A percentile compares a stretch with the other conserved stretches of the same genome.
Evolutionary conservation across 2,329 filamentous ascomycete genomes (phyloP).

Genomic region (Fulvia fulva): DNA sequence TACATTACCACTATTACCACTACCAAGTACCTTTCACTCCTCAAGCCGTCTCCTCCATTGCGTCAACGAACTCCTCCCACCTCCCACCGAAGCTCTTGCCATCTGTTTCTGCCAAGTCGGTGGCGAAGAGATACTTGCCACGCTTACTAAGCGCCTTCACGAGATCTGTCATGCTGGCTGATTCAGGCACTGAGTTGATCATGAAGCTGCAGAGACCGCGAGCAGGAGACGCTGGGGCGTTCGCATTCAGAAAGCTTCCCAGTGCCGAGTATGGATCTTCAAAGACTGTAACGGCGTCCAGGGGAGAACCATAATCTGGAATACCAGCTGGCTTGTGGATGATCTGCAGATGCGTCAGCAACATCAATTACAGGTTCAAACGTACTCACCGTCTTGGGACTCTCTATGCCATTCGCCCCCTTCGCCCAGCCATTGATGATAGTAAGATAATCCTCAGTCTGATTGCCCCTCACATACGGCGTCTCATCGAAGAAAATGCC

Average conservation of each 20-base stretch:
- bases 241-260: no score
- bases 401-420: conserved; percentile 12
- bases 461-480: conserved; percentile 14
- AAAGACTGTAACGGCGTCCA: no score
- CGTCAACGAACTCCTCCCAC: conserved; percentile 17
- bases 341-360: conserved; percentile 11
- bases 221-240: no score
- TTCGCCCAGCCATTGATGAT: conserved; percentile 18
- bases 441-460: conserved; percentile 10
- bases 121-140: conserved; percentile 19
- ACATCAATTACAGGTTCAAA: no score
- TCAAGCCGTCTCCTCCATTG: conserved; percentile 4
- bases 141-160: conserved; percentile 13
- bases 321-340: conserved; percentile 24
- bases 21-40: no score
- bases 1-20: not conserved
- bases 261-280: no score
- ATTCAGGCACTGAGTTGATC: conserved; percentile 20
- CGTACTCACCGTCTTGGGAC: conserved; percentile 14
- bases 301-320: no score
- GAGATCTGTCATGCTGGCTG: conserved; percentile 13
- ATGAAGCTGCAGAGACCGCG: conserved; percentile 15
- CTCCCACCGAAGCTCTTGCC: conserved; percentile 14
- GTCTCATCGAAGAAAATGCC: conserved; percentile 32
- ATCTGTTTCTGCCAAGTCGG: conserved; percentile 4